These are phyloP conservation scores for Trichosporon sp. DNA, from an alignment of 1,284 basidiomycete species.

Conservation along the genomic window DNA sequence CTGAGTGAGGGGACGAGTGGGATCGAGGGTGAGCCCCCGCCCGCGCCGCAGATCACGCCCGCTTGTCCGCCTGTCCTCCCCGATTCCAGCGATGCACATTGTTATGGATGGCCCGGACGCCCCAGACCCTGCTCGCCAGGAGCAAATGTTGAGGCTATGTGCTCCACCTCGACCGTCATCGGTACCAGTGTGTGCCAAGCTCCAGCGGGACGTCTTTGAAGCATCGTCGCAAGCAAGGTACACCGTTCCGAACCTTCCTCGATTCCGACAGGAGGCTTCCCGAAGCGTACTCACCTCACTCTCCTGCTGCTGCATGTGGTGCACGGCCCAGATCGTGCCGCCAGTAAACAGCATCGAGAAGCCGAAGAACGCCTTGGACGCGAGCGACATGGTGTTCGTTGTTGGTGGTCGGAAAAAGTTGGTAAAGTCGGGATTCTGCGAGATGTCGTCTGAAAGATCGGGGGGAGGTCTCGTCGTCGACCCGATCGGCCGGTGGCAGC, in stretches of 20 bases:
- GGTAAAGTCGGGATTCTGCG: neutral
- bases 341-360: constrained; percentile 69
- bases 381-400: constrained; percentile 64
- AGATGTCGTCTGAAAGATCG: neutral
- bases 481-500: neutral
- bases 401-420: constrained; percentile 7
- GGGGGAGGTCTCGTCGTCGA: neutral
- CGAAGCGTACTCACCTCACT: constrained; percentile 65
- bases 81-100: neutral
- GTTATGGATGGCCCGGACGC: neutral
- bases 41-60: no score
- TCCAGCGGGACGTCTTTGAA: neutral
- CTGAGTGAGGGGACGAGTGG: no score
- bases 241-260: neutral
- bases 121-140: neutral
- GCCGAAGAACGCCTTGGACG: constrained; percentile 74
- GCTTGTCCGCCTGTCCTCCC: neutral
- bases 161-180: neutral
- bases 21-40: no score
- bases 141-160: neutral
- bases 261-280: no score
- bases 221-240: neutral
- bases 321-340: constrained; percentile 85
- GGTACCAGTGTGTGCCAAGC: neutral
- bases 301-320: constrained; percentile 83